Evolutionary conservation across 2,329 filamentous ascomycete genomes (phyloP).

Genomic region (Fusarium sacchari): DNA sequence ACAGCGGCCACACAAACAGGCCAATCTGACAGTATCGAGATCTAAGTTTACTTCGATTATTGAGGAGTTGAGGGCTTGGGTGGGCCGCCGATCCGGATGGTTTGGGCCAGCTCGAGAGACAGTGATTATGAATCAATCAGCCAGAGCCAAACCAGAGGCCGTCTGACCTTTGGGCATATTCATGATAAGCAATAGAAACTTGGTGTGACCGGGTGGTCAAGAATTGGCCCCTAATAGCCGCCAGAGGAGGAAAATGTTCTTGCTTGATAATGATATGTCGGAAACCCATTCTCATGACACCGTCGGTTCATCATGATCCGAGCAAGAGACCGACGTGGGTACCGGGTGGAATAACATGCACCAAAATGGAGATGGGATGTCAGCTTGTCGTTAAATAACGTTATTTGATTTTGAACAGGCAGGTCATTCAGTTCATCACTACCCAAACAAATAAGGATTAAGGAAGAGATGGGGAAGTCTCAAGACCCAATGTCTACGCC

Average conservation of each 20-base stretch:
- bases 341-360: not conserved
- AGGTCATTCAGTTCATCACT: constrained; percentile 27
- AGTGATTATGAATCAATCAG: constrained; percentile 25
- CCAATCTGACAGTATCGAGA: constrained; percentile 30
- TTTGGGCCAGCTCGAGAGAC: constrained; percentile 6
- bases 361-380: constrained; percentile 21
- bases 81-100: constrained; percentile 6
- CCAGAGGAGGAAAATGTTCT: not conserved
- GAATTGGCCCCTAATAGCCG: constrained; percentile 1
- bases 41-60: not conserved
- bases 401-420: constrained; percentile 23
- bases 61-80: constrained; percentile 14
- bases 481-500: constrained; percentile 24
- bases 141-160: not conserved
- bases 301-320: not conserved
- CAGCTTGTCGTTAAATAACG: constrained; percentile 18
- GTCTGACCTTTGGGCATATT: constrained; percentile 9
- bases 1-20: constrained; percentile 1
- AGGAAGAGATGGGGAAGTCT: constrained; percentile 14
- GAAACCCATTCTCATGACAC: not conserved
- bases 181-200: not conserved
- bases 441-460: constrained; percentile 12
- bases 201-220: not conserved
- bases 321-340: not conserved
- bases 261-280: constrained; percentile 17